phyloP scores from a whole-genome alignment of 2,329 filamentous ascomycete species.

The Orbilia oligospora region DNA sequence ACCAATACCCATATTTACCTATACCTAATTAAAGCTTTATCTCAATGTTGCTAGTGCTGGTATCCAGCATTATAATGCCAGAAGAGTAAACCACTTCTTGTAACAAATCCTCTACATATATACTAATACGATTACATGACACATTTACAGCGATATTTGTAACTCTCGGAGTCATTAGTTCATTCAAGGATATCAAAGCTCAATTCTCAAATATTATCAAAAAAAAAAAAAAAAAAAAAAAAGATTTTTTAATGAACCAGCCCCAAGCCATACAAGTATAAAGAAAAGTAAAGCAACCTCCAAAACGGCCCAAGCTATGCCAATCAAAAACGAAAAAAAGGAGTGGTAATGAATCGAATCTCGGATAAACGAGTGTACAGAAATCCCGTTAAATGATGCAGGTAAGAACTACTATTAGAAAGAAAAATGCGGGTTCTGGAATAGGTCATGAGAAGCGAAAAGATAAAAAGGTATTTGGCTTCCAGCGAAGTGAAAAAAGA shows the following conservation, averaged over 20 bases:
- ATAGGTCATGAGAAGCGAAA: slow-evolving; percentile 26
- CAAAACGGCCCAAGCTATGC: slow-evolving; percentile 35
- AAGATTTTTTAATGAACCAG: slow-evolving; percentile 18
- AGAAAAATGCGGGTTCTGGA: slow-evolving; percentile 18
- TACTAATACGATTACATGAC: no score
- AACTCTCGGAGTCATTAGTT: neutral
- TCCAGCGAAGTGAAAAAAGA: neutral
- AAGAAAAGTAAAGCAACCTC: slow-evolving; percentile 22
- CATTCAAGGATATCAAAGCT: slow-evolving; percentile 35
- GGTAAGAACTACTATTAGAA: slow-evolving; percentile 2
- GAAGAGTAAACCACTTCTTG: neutral
- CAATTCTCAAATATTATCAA: slow-evolving; percentile 38
- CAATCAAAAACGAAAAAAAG: slow-evolving; percentile 34
- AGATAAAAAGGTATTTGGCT: neutral
- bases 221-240: no score
- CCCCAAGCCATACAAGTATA: slow-evolving; percentile 15
- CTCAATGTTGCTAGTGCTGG: neutral
- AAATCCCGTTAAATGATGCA: slow-evolving; percentile 17
- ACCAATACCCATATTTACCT: slow-evolving; percentile 34
- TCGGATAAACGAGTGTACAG: slow-evolving; percentile 20
- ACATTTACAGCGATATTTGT: no score
- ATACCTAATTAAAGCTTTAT: neutral
- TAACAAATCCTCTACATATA: neutral
- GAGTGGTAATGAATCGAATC: slow-evolving; percentile 45
- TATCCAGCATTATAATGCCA: no score